phyloP scores from a whole-genome alignment of 768 basidiomycete species.

The Russula ochroleuca region DNA sequence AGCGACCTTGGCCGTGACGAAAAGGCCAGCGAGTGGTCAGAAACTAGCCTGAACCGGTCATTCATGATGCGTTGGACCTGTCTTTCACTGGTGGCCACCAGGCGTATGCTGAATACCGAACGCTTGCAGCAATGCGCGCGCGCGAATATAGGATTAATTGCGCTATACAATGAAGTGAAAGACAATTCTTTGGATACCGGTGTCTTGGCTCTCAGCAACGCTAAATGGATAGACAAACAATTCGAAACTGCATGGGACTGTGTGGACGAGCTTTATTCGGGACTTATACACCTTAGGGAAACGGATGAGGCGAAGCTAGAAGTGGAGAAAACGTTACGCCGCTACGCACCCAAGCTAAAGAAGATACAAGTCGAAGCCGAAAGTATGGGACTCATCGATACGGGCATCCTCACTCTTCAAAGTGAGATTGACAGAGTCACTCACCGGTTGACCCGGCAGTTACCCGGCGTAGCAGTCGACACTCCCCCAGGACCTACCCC shows the following conservation, averaged over 20 bases:
- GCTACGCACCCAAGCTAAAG: background rate
- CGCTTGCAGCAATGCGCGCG: background rate
- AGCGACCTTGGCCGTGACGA: conserved; percentile 6
- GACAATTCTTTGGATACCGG: too few species aligned
- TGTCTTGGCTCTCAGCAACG: background rate
- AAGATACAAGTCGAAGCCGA: background rate
- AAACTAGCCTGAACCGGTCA: conserved; percentile 1
- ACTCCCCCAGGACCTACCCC: too few species aligned
- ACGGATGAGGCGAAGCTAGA: background rate
- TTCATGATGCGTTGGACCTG: conserved; percentile 22
- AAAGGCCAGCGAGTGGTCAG: background rate
- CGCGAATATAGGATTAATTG: too few species aligned
- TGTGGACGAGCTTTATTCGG: background rate
- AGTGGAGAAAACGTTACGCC: background rate
- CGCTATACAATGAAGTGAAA: background rate
- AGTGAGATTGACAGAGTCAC: conserved; percentile 5
- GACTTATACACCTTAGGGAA: background rate
- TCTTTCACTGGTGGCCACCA: conserved; percentile 14
- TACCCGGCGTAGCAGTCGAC: conserved; percentile 14
- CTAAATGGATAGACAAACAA: conserved; percentile 11
- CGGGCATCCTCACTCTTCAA: background rate
- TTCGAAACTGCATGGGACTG: conserved; percentile 6
- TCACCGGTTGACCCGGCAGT: background rate
- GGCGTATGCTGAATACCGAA: background rate
- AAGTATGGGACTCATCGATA: background rate